Percentiles rank a stretch among this genome's conserved stretches.
These are phyloP conservation scores for Colletotrichum incanum DNA, from an alignment of 2,329 filamentous ascomycete genomes.

Conservation along the genomic window DNA sequence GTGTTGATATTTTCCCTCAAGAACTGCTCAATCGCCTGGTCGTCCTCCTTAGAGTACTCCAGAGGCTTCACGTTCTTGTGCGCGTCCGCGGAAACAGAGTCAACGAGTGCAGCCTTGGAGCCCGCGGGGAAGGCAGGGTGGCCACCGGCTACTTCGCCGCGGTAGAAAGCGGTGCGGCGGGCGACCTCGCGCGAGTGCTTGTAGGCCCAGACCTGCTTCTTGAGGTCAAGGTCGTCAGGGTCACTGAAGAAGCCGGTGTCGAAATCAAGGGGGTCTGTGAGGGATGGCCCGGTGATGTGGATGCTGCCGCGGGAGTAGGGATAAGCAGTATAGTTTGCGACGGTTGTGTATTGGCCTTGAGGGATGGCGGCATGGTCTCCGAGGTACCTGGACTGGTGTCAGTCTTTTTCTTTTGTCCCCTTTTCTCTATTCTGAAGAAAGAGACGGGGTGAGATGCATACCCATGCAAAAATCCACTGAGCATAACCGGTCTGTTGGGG, in stretches of 20 bases:
- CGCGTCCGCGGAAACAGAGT: conserved; percentile 64
- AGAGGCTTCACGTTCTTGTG: conserved; percentile 56
- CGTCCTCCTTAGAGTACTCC: conserved; percentile 65
- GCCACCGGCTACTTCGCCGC: conserved; percentile 60
- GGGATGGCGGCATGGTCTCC: conserved; percentile 56
- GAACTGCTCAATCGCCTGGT: conserved; percentile 63
- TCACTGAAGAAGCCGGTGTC: conserved; percentile 67
- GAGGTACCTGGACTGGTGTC: conserved; percentile 43
- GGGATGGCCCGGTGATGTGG: conserved; percentile 62
- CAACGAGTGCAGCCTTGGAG: conserved; percentile 55
- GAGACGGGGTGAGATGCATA: conserved; percentile 11
- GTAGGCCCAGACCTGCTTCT: conserved; percentile 76
- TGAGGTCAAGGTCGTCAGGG: conserved; percentile 67
- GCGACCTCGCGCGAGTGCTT: conserved; percentile 76
- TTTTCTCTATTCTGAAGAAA: background rate
- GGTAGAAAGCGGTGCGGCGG: conserved; percentile 69
- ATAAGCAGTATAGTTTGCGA: conserved; percentile 69
- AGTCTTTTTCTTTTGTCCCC: background rate
- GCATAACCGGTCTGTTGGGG: conserved; percentile 47
- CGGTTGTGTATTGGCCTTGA: conserved; percentile 64
- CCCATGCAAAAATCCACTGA: conserved; percentile 46
- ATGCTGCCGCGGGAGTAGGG: conserved; percentile 73
- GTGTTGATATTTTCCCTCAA: conserved; percentile 58
- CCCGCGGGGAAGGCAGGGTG: conserved; percentile 62
- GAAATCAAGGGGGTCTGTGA: conserved; percentile 62